Conservation (phyloP, 768 basidiomycete genomes). For the Cystofilobasidium capitatum region DNA sequence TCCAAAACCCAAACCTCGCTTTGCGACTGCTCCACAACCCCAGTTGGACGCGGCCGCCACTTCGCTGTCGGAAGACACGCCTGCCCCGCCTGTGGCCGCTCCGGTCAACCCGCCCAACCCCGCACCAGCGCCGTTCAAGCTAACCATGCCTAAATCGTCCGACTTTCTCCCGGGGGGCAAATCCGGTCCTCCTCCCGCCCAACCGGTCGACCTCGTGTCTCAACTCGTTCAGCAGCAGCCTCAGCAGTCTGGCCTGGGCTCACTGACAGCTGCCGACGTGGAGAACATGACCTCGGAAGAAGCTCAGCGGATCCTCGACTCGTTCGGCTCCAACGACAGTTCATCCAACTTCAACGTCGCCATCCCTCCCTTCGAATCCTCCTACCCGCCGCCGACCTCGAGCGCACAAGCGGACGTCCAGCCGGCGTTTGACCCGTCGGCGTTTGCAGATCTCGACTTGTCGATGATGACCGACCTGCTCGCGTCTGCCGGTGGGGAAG, state of each 20-base stretch:
- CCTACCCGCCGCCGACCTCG: too few relatives aligned
- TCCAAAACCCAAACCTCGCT: too few relatives aligned
- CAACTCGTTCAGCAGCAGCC: not conserved
- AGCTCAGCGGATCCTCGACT: conserved; percentile 1
- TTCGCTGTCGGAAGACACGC: not conserved
- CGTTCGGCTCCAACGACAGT: not conserved
- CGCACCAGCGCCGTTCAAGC: not conserved
- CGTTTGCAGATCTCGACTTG: not conserved
- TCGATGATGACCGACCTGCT: conserved; percentile 1
- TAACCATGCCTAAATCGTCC: not conserved
- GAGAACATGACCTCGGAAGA: conserved; percentile 5
- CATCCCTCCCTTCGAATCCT: not conserved
- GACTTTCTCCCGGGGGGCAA: not conserved
- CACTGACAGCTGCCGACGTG: conserved; percentile 2
- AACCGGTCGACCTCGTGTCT: too few relatives aligned
- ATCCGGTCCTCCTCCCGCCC: not conserved
- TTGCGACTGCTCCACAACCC: too few relatives aligned
- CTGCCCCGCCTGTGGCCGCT: not conserved
- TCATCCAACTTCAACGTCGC: not conserved
- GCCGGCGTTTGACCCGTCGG: not conserved
- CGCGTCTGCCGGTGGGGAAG: not conserved
- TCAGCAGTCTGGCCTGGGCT: too few relatives aligned
- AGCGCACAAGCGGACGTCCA: too few relatives aligned
- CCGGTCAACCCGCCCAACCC: not conserved
- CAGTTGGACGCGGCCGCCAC: too few relatives aligned